Conservation (phyloP, 2,329 filamentous ascomycete species). For the Penicillium brasilianum region DNA sequence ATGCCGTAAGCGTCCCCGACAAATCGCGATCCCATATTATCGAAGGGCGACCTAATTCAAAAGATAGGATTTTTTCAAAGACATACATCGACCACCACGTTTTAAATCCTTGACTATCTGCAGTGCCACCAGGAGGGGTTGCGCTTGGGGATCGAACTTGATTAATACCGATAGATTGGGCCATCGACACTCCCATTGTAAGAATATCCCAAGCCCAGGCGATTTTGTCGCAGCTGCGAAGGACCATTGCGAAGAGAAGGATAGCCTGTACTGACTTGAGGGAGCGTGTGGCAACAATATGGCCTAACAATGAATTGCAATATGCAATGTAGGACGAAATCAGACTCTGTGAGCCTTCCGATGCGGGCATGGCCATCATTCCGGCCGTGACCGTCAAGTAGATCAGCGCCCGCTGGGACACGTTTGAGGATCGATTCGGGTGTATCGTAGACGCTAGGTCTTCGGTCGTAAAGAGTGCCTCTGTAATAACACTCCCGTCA, state of each 20-base stretch:
- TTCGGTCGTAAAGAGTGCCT: not conserved
- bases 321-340: constrained; percentile 14
- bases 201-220: constrained; percentile 22
- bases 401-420: constrained; percentile 1
- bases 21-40: constrained; percentile 16
- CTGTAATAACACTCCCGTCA: not conserved
- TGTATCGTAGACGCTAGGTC: not conserved
- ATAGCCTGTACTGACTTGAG: constrained; percentile 12
- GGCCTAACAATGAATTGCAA: constrained; percentile 18
- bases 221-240: constrained; percentile 18
- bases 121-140: not conserved
- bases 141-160: not conserved
- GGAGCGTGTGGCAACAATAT: constrained; percentile 11
- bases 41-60: constrained; percentile 17
- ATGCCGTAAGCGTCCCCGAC: not conserved
- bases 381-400: constrained; percentile 10
- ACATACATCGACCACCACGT: constrained; percentile 21
- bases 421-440: not conserved
- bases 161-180: constrained; percentile 17
- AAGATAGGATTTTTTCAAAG: constrained; percentile 17
- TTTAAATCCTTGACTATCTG: not conserved
- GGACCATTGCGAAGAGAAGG: constrained; percentile 15
- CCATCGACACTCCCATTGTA: constrained; percentile 15
- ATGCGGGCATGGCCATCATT: constrained; percentile 3
- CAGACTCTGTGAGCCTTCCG: constrained; percentile 1